A percentile compares a stretch with the other conserved stretches of the same genome.
Evolutionary conservation across 1,284 basidiomycete genomes (phyloP).

Genomic region (Ustilago trichophora): DNA sequence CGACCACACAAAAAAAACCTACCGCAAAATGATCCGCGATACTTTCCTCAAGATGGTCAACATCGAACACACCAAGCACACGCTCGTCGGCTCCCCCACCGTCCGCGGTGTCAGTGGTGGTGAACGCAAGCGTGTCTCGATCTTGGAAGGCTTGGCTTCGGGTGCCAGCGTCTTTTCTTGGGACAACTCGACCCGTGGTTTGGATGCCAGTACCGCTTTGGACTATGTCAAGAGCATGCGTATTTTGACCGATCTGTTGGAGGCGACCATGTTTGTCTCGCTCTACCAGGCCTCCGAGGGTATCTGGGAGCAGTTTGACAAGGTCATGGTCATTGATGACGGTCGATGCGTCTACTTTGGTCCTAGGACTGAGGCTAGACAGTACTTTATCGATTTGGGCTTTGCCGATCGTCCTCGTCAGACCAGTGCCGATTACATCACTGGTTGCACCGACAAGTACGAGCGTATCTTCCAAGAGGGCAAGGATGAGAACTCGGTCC

Average conservation of each 20-base stretch:
- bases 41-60: conserved; percentile 76
- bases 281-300: conserved; percentile 75
- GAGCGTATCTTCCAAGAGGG: conserved; percentile 74
- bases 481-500: conserved; percentile 74
- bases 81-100: conserved; percentile 76
- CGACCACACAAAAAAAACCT: conserved; percentile 69
- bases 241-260: conserved; percentile 79
- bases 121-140: conserved; percentile 74
- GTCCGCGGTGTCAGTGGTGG: conserved; percentile 79
- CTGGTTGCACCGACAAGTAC: conserved; percentile 56
- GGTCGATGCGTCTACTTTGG: conserved; percentile 64
- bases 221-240: conserved; percentile 79
- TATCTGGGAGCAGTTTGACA: conserved; percentile 72
- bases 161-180: conserved; percentile 74
- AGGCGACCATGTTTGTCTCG: conserved; percentile 80
- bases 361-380: conserved; percentile 50
- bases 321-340: conserved; percentile 64
- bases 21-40: conserved; percentile 71
- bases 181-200: conserved; percentile 77
- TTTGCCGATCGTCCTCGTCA: conserved; percentile 72
- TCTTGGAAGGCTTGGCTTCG: conserved; percentile 74
- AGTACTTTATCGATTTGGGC: conserved; percentile 63
- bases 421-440: conserved; percentile 69
- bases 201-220: conserved; percentile 85
- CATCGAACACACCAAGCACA: conserved; percentile 77